Conservation (phyloP, 2,329 filamentous ascomycete genomes). For the Exophiala aquamarina region DNA sequence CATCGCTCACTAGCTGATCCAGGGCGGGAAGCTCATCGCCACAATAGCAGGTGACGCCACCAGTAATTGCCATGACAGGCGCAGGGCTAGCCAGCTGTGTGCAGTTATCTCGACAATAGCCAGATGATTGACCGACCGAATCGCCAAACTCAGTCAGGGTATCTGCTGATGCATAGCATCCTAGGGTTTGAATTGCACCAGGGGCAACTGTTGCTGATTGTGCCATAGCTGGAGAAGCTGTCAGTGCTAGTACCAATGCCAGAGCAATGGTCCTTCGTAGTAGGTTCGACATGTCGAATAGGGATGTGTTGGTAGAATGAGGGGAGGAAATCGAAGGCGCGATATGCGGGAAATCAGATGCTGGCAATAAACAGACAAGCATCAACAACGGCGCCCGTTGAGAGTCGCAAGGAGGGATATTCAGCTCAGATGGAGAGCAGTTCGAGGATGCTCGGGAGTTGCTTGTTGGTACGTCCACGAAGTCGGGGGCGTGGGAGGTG, state of each 20-base stretch:
- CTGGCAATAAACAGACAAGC: neutral
- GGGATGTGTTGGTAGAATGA: constrained; percentile 2
- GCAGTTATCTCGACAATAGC: constrained; percentile 57
- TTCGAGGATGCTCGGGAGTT: too few relatives aligned
- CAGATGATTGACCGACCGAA: constrained; percentile 54
- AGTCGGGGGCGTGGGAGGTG: constrained; percentile 7
- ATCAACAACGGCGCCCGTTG: constrained; percentile 2
- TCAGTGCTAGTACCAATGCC: constrained; percentile 14
- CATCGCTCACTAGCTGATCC: constrained; percentile 54
- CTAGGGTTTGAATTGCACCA: constrained; percentile 23
- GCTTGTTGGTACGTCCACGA: constrained; percentile 6
- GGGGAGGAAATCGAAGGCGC: too few relatives aligned
- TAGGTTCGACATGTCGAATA: constrained; percentile 19
- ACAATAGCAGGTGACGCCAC: constrained; percentile 68
- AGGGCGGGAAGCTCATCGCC: constrained; percentile 66
- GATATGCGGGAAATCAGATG: too few relatives aligned
- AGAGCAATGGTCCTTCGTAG: constrained; percentile 15
- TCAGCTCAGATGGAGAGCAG: too few relatives aligned
- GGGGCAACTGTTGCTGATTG: constrained; percentile 18
- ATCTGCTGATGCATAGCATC: constrained; percentile 49
- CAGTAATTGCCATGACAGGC: constrained; percentile 63
- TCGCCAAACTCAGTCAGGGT: constrained; percentile 46
- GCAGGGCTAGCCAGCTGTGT: constrained; percentile 44
- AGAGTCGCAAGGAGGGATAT: too few relatives aligned
- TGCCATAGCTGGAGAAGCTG: constrained; percentile 15